Evolutionary conservation across 768 basidiomycete species (phyloP), one percentile per base, ranked within the genome.

Genomic region (Tubosaeta sp.): DNA sequence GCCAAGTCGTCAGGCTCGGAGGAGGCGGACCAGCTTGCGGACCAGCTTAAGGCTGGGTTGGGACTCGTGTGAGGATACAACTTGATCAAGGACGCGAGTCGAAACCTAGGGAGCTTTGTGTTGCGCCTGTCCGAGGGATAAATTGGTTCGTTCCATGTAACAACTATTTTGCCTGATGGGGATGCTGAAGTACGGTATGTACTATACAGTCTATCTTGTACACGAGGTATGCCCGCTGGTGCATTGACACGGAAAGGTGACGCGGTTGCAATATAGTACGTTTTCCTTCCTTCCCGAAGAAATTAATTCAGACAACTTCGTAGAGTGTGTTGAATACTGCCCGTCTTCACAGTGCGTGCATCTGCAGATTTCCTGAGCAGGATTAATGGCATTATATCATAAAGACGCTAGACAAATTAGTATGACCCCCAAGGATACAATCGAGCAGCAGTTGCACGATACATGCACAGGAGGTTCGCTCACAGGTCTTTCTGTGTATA

Each of bases 41-140:
- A 68, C 46, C 81, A 87, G 58, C 67, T 87, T 39, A 85, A 81
- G 64, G 81, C 83, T 1, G 79, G 85, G 7, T 59, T 87, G 54
- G 85, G 85, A 2, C 74, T 86, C 31, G 47, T 67, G 51, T 75
- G 59, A 61, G 22, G 39, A 27, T 25, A 42, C n/a, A n/a, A n/a
- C n/a, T n/a, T n/a, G n/a, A n/a, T n/a, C n/a, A n/a, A n/a, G n/a
- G n/a, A n/a, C n/a, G n/a, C n/a, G n/a, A 27, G 27, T 27, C 27
- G 4, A 27, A 27, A 27, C 27, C 6, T 6, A 27, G 27, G 9
- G 27, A 27, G 6, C 27, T 27, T 27, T 6, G 27, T 27, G 27
- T 27, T 27, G 27, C n/a, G n/a, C n/a, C n/a, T n/a, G n/a, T n/a
- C n/a, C n/a, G n/a, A n/a, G n/a, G n/a, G n/a, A n/a, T n/a, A n/a